phyloP scores from a whole-genome alignment of 169 alveolate species.

The Miamiensis avidus region DNA sequence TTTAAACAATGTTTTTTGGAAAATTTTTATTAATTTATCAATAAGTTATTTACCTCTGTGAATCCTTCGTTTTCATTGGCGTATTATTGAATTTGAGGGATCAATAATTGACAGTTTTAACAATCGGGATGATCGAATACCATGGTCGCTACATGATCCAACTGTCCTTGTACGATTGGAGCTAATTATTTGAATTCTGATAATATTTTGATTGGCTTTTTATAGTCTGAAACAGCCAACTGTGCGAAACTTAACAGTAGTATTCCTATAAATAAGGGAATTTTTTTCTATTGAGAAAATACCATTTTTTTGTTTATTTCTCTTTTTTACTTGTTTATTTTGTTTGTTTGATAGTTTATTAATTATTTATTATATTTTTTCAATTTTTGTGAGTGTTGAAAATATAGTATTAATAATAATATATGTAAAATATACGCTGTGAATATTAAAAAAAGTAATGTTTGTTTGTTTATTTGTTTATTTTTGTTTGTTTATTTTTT shows the following conservation, averaged over 20 bases:
- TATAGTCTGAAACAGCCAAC: neutral
- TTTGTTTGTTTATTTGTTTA: too few relatives aligned
- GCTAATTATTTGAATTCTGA: neutral
- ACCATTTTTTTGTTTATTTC: too few relatives aligned
- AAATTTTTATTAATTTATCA: too few relatives aligned
- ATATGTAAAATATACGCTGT: too few relatives aligned
- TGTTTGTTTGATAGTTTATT: too few relatives aligned
- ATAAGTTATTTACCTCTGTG: neutral
- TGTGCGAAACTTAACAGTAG: neutral
- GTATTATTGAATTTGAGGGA: neutral
- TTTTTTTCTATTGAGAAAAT: too few relatives aligned
- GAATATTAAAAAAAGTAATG: too few relatives aligned
- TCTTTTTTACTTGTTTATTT: too few relatives aligned
- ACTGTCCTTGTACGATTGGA: neutral
- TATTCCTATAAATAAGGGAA: neutral
- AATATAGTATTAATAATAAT: too few relatives aligned
- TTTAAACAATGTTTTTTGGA: neutral
- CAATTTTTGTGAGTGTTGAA: too few relatives aligned
- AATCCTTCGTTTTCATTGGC: neutral
- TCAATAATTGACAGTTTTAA: neutral
- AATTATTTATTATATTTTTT: too few relatives aligned
- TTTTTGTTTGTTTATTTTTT: too few relatives aligned
- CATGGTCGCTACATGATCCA: neutral
- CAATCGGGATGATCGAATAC: neutral
- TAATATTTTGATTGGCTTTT: neutral